Evolutionary conservation across 257 asterid genomes (phyloP).

Genomic region (Solanum tarapatanum): DNA sequence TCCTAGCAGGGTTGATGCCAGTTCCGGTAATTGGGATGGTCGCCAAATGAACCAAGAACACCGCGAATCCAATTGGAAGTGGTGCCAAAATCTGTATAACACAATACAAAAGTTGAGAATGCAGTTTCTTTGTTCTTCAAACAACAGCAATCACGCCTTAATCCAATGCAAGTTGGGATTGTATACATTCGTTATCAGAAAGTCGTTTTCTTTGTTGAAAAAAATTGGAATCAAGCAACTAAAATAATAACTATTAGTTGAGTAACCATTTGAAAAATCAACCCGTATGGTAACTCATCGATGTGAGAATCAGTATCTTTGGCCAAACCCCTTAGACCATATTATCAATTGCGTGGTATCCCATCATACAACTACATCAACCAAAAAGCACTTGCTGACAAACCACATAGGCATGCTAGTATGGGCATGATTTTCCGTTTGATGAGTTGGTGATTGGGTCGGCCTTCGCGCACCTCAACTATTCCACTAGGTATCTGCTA

Average conservation of each 20-base stretch:
- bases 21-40: conserved; percentile 48
- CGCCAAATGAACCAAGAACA: conserved; percentile 42
- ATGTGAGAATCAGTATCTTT: too few species aligned
- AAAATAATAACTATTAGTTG: too few species aligned
- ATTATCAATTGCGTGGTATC: too few species aligned
- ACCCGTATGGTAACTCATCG: too few species aligned
- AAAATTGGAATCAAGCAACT: too few species aligned
- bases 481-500: neutral
- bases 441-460: neutral
- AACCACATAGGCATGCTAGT: too few species aligned
- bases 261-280: too few species aligned
- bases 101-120: neutral
- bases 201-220: neutral
- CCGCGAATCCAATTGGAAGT: conserved; percentile 43
- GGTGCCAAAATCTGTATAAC: conserved; percentile 36
- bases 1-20: conserved; percentile 42
- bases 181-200: neutral
- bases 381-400: too few species aligned
- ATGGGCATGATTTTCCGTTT: too few species aligned
- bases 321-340: too few species aligned
- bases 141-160: neutral
- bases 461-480: neutral
- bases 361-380: too few species aligned
- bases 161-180: neutral
- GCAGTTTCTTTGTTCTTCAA: neutral